Base-by-base conservation (phyloP, 1,284 basidiomycete genomes). In the Inonotus hispidus region DNA sequence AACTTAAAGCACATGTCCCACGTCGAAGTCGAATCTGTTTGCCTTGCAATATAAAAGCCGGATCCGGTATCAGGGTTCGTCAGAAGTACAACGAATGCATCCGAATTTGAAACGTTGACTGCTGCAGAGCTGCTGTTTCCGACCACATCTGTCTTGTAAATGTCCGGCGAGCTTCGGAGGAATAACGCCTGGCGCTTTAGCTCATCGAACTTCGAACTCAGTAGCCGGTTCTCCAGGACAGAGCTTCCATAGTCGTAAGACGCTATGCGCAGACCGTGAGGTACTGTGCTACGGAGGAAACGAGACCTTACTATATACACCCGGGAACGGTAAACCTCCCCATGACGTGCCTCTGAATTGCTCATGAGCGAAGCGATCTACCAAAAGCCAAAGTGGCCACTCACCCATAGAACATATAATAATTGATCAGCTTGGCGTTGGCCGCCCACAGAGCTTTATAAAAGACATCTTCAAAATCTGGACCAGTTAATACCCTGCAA, bases 181-280 rank as follows among this genome's bases (percentile, higher is more conserved):
- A 92, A 92, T 1, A 92, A 68, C 11, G 81, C 85, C 68, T 92
- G 83, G 21, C 83, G 78, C 69, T 92, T 92, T 45, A 92, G 74
- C 66, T 92, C 90, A 53, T 83, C 77, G 69, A 81, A 88, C 70
- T 92, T 92, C 16, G 79, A 68, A 0, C 82, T 84, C 16, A 92
- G 71, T n/a, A 79, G 78, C 32, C 90, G 79, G n/a, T 79, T 82
- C 73, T 92, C 90, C 13, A 65, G 58, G 53, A 73, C 71, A 11
- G 69, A 57, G 29, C 66, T 64, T 37, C 64, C 65, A 43, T 67
- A 67, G 52, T 68, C 67, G 43, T 65, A 67, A 41, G 65, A 68
- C 35, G 68, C 59, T 60, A 19, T 25, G 11, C 10, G 29, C 19
- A 19, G 7, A n/a, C 14, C 29, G 81, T 73, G 25, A 56, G 90